Conservation (phyloP, 1,284 basidiomycete genomes). For the Tylopilus sp. region DNA sequence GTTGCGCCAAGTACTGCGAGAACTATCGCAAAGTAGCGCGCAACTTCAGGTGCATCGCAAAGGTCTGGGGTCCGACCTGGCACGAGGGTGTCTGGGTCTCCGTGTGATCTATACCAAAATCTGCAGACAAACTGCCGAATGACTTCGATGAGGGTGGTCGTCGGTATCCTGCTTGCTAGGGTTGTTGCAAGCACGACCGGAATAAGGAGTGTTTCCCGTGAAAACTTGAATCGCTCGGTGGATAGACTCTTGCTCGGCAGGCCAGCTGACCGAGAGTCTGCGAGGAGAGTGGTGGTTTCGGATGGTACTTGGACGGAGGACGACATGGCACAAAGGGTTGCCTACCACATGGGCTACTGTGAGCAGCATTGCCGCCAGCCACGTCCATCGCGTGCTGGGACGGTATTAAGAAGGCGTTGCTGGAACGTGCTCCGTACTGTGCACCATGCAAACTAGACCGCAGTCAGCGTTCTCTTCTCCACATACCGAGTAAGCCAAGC, state of each 20-base stretch:
- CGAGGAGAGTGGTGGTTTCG: slow-evolving; percentile 17
- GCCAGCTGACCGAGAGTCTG: not conserved
- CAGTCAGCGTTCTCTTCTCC: not conserved
- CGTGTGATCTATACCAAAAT: slow-evolving; percentile 22
- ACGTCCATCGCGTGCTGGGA: not conserved
- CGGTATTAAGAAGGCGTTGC: slow-evolving; percentile 5
- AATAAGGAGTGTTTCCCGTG: slow-evolving; percentile 24
- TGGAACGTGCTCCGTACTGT: not conserved
- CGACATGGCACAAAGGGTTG: slow-evolving; percentile 10
- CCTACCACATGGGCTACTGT: not conserved
- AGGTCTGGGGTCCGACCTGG: slow-evolving; percentile 13
- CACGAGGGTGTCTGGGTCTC: slow-evolving; percentile 9
- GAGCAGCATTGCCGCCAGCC: not conserved
- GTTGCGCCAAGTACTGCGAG: slow-evolving; percentile 16
- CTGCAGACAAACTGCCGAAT: slow-evolving; percentile 27
- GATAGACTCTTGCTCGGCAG: not conserved
- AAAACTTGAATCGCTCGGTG: not conserved
- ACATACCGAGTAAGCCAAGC: too few relatives aligned
- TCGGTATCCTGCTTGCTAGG: slow-evolving; percentile 21
- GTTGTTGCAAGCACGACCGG: slow-evolving; percentile 27
- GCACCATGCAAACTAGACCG: not conserved
- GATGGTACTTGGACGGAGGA: slow-evolving; percentile 2
- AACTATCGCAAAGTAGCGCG: slow-evolving; percentile 18
- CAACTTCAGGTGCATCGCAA: slow-evolving; percentile 26
- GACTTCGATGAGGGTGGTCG: slow-evolving; percentile 32